Evolutionary conservation across 495 filamentous ascomycete species (phyloP), one percentile per base, ranked within the genome.

Genomic region (Evernia prunastri): DNA sequence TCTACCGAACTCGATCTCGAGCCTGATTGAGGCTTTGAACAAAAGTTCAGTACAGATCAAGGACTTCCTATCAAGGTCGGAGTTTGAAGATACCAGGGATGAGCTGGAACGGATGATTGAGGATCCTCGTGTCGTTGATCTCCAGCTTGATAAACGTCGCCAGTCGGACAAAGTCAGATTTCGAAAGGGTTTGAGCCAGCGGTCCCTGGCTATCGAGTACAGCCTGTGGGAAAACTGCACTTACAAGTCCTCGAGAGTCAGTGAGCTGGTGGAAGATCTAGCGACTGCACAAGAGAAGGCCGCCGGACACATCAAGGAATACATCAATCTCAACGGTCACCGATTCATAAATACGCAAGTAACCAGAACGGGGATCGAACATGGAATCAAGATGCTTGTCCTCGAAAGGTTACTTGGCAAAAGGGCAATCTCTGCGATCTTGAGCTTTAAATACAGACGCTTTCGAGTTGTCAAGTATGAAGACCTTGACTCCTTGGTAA

Each of bases 281-380:
- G 27, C 29, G 29, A 56, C 53, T 56, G 33, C 33, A 56, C 33
- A 56, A 56, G 53, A 35, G 29, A 56, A 29, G 29, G 23, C 23
- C 29, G 29, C 53, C 29, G 29, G 53, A 56, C 33, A 56, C 33
- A 56, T 56, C 23, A 29, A 56, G 29, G 27, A 56, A 8, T 56
- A 56, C 53, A 31, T 56, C 27, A 33, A 56, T 56, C 53, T 56
- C 17, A 56, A 56, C 33, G 33, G 23, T 56, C 29, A 56, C 29
- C 29, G 29, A 56, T 56, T 56, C 33, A 56, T 56, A 29, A 56
- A 56, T 56, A 56, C 27, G 53, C 8, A 56, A 56, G 53, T 56
- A 29, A 56, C 17, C 17, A 56, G 53, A 56, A 35, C 29, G 33
- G 53, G 23, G 27, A 12, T 56, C 29, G 29, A 31, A 56, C 33